These are phyloP conservation scores for Jamesozyma lodderae DNA, from an alignment of 805 yeast species.

Conservation along the genomic window DNA sequence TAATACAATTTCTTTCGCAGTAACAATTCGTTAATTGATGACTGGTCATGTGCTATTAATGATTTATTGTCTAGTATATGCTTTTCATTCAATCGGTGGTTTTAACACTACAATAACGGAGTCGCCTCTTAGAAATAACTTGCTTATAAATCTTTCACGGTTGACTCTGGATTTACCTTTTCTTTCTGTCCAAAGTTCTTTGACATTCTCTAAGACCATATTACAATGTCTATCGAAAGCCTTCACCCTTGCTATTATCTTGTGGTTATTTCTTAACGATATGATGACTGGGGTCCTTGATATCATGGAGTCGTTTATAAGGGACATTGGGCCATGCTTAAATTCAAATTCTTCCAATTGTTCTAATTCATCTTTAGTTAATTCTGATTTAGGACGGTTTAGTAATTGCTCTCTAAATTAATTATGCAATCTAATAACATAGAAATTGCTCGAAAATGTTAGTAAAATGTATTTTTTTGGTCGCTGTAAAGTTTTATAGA, in stretches of 20 bases:
- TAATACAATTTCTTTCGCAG: too few species aligned
- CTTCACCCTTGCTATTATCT: slow-evolving; percentile 78
- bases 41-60: background rate
- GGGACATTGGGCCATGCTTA: slow-evolving; percentile 80
- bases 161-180: slow-evolving; percentile 51
- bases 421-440: background rate
- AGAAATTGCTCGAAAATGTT: background rate
- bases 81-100: slow-evolving; percentile 27
- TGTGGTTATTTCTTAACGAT: slow-evolving; percentile 88
- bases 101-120: slow-evolving; percentile 78
- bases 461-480: background rate
- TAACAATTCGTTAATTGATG: too few species aligned
- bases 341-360: slow-evolving; percentile 85
- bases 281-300: slow-evolving; percentile 71
- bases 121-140: slow-evolving; percentile 91
- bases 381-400: slow-evolving; percentile 69
- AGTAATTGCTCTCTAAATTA: slow-evolving; percentile 50
- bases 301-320: slow-evolving; percentile 75
- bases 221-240: slow-evolving; percentile 96
- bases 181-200: slow-evolving; percentile 71
- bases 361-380: slow-evolving; percentile 69
- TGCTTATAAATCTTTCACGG: slow-evolving; percentile 73
- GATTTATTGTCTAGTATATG: background rate
- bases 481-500: background rate
- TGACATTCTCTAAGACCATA: slow-evolving; percentile 84